phyloP scores from a whole-genome alignment of 306 rosid species.

The Quercus variabilis region DNA sequence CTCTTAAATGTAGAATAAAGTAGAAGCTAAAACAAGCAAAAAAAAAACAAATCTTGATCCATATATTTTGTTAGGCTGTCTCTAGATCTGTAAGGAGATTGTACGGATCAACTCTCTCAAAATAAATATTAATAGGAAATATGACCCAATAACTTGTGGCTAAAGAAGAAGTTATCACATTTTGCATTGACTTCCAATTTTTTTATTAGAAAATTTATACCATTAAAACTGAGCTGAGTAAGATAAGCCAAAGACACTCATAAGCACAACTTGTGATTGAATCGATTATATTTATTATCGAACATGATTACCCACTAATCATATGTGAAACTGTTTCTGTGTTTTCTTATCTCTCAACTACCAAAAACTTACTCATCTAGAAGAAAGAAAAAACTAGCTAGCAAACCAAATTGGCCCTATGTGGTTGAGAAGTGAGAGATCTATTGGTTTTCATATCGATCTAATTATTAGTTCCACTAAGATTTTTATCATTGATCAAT shows the following conservation, averaged over 20 bases:
- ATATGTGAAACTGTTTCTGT: not conserved
- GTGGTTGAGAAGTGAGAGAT: slow-evolving; percentile 1
- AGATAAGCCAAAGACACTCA: not conserved
- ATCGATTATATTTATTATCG: not conserved
- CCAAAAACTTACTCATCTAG: not conserved
- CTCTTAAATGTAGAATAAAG: not conserved
- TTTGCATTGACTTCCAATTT: not conserved
- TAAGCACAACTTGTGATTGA: not conserved
- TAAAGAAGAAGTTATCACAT: not conserved
- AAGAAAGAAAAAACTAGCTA: not conserved
- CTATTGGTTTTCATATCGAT: slow-evolving; percentile 10
- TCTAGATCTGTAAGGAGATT: not conserved
- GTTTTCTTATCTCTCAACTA: not conserved
- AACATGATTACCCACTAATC: not conserved
- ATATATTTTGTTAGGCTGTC: not conserved
- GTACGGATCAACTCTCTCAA: not conserved
- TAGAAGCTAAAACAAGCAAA: not conserved
- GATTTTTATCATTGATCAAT: slow-evolving; percentile 9
- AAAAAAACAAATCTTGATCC: not conserved
- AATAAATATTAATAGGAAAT: not conserved
- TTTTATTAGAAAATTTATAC: not conserved
- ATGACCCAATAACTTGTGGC: not conserved
- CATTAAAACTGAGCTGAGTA: not conserved
- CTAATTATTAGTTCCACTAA: slow-evolving; percentile 36
- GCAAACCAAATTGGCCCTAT: not conserved